Evolutionary conservation across 495 filamentous ascomycete species (phyloP).

Genomic region (Apodospora peruviana): DNA sequence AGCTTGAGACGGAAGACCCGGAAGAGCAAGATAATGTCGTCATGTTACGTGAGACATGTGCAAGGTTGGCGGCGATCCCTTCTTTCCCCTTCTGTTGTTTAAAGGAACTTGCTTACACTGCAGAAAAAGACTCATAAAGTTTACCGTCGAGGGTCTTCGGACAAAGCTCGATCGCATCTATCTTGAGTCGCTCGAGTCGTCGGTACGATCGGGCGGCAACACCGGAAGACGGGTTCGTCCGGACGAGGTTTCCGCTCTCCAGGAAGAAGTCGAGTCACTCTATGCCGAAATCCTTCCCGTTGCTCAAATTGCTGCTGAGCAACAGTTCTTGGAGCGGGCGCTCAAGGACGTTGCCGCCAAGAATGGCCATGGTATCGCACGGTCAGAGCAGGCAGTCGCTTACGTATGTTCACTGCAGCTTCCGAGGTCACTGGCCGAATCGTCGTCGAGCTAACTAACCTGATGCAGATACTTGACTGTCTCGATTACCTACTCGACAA

Average conservation of each 20-base stretch:
- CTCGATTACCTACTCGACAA: constrained; percentile 33
- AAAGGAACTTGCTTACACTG: constrained; percentile 11
- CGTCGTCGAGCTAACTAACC: background rate
- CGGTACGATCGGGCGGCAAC: constrained; percentile 16
- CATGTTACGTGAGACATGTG: constrained; percentile 38
- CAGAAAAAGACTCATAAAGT: constrained; percentile 39
- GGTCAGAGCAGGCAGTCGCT: constrained; percentile 30
- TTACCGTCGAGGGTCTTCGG: constrained; percentile 39
- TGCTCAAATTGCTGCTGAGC: constrained; percentile 56
- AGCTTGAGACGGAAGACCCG: constrained; percentile 35
- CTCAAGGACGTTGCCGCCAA: constrained; percentile 34
- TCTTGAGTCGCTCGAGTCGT: constrained; percentile 31
- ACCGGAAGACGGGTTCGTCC: constrained; percentile 10
- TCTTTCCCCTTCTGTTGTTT: background rate
- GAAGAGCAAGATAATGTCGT: constrained; percentile 29
- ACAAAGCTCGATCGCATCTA: constrained; percentile 42
- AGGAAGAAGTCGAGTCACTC: constrained; percentile 56
- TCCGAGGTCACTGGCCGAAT: background rate
- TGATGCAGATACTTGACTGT: constrained; percentile 29
- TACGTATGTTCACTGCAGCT: constrained; percentile 28
- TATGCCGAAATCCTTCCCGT: constrained; percentile 59
- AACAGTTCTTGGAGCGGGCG: constrained; percentile 55
- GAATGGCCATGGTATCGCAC: constrained; percentile 27
- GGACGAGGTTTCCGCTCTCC: constrained; percentile 37
- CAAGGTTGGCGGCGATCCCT: constrained; percentile 17